Percentiles rank a stretch among this genome's conserved stretches.
phyloP scores from a whole-genome alignment of 805 yeast species.

The Starmerella gropengiesseri region DNA sequence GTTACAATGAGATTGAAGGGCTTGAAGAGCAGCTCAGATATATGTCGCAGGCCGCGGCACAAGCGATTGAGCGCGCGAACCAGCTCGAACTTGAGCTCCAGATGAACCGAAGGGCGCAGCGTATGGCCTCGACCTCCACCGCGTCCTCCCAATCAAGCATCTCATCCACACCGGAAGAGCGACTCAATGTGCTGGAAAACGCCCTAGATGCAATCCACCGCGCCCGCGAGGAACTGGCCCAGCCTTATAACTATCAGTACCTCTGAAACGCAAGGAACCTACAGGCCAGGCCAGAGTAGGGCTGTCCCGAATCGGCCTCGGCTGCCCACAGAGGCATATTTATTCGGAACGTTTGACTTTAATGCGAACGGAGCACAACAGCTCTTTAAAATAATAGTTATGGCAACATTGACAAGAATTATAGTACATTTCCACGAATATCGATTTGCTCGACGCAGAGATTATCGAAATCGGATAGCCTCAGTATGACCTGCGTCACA shows the following conservation, averaged over 20 bases:
- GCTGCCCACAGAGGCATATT: too few species aligned
- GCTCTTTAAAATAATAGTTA: background rate
- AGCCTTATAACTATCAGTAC: constrained; percentile 23
- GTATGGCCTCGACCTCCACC: constrained; percentile 13
- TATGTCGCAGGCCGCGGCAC: constrained; percentile 25
- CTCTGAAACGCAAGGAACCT: too few species aligned
- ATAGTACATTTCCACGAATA: background rate
- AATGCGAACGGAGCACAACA: background rate
- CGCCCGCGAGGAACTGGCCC: constrained; percentile 22
- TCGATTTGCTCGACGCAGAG: constrained; percentile 1
- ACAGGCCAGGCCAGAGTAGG: too few species aligned
- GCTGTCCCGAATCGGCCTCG: too few species aligned
- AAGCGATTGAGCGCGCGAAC: constrained; percentile 25
- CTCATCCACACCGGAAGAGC: constrained; percentile 15
- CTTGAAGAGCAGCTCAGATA: constrained; percentile 24
- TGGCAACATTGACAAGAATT: background rate
- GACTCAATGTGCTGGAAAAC: constrained; percentile 20
- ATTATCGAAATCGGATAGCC: background rate
- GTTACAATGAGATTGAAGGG: constrained; percentile 21
- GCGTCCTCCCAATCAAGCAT: background rate
- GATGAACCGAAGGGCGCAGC: constrained; percentile 2
- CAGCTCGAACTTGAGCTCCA: constrained; percentile 22
- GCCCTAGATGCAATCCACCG: constrained; percentile 22
- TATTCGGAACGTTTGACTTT: background rate
- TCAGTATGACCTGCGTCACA: constrained; percentile 3